Percentiles rank a stretch among this genome's conserved stretches.
phyloP scores from a whole-genome alignment of 78 protist genomes.

The Ministeria vibrans region DNA sequence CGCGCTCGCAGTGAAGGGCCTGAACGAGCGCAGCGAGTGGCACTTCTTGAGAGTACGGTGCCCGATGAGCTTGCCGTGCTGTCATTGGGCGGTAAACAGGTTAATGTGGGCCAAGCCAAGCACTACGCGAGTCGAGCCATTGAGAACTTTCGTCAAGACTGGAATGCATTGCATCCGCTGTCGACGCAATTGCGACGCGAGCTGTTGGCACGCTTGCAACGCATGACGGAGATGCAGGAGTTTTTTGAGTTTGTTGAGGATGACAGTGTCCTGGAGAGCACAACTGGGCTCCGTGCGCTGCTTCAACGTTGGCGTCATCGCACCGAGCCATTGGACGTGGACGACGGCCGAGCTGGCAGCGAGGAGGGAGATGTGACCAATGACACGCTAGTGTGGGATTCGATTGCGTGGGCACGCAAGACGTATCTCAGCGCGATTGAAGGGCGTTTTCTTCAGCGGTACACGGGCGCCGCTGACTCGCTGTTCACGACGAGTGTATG shows the following conservation, averaged over 20 bases:
- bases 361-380: no score
- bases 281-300: background rate
- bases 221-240: conserved; percentile 18
- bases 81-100: background rate
- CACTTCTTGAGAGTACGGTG: no score
- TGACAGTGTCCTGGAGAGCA: background rate
- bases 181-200: background rate
- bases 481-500: no score
- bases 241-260: background rate
- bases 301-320: background rate
- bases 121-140: background rate
- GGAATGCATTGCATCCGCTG: background rate
- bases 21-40: background rate
- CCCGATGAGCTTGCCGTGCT: background rate
- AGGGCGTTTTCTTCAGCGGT: no score
- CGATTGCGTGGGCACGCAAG: no score
- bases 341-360: no score
- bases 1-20: background rate
- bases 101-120: background rate
- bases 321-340: background rate
- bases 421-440: no score
- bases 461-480: no score
- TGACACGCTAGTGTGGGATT: no score
- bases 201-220: background rate
- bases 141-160: background rate